Evolutionary conservation across 345 rosid species (phyloP).

Genomic region (Brassica incana): DNA sequence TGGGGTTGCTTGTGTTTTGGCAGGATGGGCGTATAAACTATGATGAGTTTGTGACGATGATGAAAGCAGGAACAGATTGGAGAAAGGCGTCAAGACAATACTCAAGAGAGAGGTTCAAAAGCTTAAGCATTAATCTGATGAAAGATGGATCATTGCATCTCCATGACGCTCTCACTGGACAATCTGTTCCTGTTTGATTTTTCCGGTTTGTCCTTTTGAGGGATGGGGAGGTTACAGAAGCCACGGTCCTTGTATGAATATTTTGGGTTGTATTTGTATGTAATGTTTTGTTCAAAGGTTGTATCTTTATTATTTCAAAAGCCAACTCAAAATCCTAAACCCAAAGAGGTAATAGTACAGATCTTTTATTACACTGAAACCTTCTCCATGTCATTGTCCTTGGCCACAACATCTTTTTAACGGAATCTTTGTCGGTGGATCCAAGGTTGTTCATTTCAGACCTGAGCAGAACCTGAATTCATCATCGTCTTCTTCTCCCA

Average conservation of each 20-base stretch:
- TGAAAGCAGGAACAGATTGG: conserved; percentile 99
- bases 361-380: conserved; percentile 17
- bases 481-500: conserved; percentile 27
- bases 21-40: conserved; percentile 92
- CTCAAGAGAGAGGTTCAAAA: conserved; percentile 96
- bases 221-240: conserved; percentile 21
- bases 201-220: conserved; percentile 8
- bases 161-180: conserved; percentile 81
- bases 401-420: too few relatives aligned
- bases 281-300: conserved; percentile 31
- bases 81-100: conserved; percentile 98
- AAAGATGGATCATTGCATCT: conserved; percentile 95
- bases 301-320: conserved; percentile 19
- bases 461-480: conserved; percentile 53
- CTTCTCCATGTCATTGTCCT: neutral
- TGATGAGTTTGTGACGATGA: conserved; percentile 93
- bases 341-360: neutral
- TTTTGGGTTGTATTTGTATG: conserved; percentile 23
- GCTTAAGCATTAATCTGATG: conserved; percentile 89
- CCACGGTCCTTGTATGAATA: conserved; percentile 9
- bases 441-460: conserved; percentile 95
- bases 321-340: conserved; percentile 12
- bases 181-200: conserved; percentile 64
- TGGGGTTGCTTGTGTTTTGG: conserved; percentile 1
- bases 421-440: conserved; percentile 95